Conservation (phyloP, 1,284 basidiomycete genomes). For the Sphagnurus paluster region DNA sequence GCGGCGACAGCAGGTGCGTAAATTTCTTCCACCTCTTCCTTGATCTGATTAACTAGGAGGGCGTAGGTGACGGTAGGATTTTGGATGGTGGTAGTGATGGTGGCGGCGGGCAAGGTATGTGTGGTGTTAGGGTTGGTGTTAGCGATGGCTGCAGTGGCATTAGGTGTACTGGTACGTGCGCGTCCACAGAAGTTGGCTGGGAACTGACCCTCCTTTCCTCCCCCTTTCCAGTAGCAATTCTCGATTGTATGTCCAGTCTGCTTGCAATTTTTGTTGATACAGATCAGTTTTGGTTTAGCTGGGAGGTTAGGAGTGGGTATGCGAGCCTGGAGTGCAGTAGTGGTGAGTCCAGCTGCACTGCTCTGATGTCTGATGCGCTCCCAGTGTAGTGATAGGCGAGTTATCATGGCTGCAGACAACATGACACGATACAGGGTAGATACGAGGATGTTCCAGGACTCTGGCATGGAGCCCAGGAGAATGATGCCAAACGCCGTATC, state of each 20-base stretch:
- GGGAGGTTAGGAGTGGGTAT: neutral
- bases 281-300: neutral
- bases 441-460: slow-evolving; percentile 1
- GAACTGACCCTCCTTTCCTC: slow-evolving; percentile 11
- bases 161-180: neutral
- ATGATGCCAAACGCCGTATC: neutral
- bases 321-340: neutral
- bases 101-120: neutral
- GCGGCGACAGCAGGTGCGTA: neutral
- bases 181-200: neutral
- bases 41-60: neutral
- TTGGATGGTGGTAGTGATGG: neutral
- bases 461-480: neutral
- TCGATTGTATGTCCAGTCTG: neutral
- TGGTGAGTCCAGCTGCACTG: neutral
- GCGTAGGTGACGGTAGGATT: neutral
- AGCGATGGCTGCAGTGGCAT: neutral
- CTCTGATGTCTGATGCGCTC: neutral
- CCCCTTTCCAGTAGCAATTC: slow-evolving; percentile 5
- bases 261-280: neutral
- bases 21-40: neutral
- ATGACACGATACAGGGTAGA: neutral
- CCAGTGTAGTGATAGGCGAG: neutral
- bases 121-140: neutral
- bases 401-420: neutral